phyloP scores from a whole-genome alignment of 768 basidiomycete species.

The Kwoniella bestiolae region DNA sequence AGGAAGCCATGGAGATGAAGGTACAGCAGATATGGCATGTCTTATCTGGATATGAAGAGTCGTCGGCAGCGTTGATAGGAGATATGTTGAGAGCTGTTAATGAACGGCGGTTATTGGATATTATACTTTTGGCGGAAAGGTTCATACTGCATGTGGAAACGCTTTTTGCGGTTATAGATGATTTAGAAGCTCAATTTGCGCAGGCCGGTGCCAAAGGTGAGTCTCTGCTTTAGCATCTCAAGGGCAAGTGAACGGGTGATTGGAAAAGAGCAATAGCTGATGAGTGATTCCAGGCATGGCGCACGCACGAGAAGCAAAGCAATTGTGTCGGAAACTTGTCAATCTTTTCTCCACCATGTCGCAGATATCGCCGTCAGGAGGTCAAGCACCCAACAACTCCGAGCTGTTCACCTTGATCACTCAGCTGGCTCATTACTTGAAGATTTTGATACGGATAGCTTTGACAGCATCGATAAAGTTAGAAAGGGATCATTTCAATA shows the following conservation, averaged over 20 bases:
- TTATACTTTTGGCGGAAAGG: constrained; percentile 96
- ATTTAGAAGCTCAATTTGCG: constrained; percentile 86
- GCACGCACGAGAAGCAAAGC: constrained; percentile 95
- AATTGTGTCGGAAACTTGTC: constrained; percentile 98
- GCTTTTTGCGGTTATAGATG: constrained; percentile 94
- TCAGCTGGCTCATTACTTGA: constrained; percentile 98
- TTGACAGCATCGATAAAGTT: constrained; percentile 93
- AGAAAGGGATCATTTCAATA: constrained; percentile 82
- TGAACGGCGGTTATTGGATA: constrained; percentile 92
- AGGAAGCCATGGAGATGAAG: constrained; percentile 91
- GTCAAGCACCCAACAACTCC: constrained; percentile 65
- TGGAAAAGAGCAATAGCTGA: constrained; percentile 26
- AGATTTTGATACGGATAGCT: constrained; percentile 97
- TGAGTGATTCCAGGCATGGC: constrained; percentile 77
- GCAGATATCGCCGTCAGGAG: constrained; percentile 67
- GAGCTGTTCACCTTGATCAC: constrained; percentile 96
- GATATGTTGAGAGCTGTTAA: constrained; percentile 98
- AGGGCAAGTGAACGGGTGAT: no score
- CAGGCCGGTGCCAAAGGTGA: constrained; percentile 80
- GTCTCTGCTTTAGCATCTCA: constrained; percentile 41
- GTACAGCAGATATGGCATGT: constrained; percentile 99
- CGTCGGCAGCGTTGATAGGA: constrained; percentile 97
- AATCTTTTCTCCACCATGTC: constrained; percentile 96
- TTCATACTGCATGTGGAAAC: constrained; percentile 99
- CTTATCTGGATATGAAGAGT: constrained; percentile 96